phyloP scores from a whole-genome alignment of 73 alveolate genomes.

The Paramecium primaurelia region DNA sequence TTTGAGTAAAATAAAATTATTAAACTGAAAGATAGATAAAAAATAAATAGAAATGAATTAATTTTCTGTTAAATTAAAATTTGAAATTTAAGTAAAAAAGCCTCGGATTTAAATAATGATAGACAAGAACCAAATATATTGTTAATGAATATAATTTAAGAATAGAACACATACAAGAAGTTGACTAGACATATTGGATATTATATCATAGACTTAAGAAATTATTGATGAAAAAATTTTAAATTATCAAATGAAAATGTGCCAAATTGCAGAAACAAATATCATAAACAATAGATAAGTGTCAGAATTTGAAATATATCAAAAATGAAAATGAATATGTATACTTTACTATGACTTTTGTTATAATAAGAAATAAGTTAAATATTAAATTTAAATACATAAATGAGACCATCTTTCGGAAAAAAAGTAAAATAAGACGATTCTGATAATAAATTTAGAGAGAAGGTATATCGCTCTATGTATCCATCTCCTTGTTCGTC shows the following conservation, averaged over 20 bases:
- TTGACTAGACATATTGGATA: background rate
- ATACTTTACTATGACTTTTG: background rate
- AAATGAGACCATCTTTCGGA: background rate
- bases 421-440: background rate
- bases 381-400: background rate
- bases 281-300: background rate
- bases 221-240: background rate
- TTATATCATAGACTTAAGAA: background rate
- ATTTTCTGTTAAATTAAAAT: background rate
- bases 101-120: background rate
- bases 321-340: background rate
- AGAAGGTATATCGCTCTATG: background rate
- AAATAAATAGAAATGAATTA: background rate
- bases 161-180: background rate
- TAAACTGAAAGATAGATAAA: background rate
- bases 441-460: background rate
- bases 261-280: background rate
- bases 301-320: background rate
- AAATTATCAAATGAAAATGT: background rate
- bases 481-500: conserved; percentile 17
- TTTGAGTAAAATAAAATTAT: too few species aligned
- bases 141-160: background rate
- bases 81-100: background rate
- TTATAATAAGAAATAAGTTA: background rate
- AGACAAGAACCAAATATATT: background rate